Evolutionary conservation across 768 basidiomycete genomes (phyloP).

Genomic region (Lyophyllum semitale): DNA sequence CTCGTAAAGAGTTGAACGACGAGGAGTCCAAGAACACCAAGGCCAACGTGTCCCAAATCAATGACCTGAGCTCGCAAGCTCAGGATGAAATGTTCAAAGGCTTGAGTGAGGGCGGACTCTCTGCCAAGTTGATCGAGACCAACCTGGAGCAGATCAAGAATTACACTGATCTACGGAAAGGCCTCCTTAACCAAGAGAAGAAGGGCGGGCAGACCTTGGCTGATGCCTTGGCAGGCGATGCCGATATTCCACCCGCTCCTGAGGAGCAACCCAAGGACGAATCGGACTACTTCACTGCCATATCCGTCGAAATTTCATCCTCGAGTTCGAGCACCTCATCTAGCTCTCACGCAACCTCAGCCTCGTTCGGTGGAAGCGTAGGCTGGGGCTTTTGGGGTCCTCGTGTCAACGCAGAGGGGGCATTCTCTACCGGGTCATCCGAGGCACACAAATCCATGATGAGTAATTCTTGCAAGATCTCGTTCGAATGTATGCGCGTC

Average conservation of each 20-base stretch:
- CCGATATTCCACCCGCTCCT: neutral
- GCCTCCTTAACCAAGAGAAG: too few relatives aligned
- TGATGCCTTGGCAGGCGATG: neutral
- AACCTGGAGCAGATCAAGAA: neutral
- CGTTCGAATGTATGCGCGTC: constrained; percentile 9
- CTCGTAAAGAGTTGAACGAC: neutral
- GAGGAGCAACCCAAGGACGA: neutral
- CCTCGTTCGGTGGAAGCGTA: constrained; percentile 4
- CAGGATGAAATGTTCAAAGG: neutral
- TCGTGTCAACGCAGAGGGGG: neutral
- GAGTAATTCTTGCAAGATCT: neutral
- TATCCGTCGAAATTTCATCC: neutral
- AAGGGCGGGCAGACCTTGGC: neutral
- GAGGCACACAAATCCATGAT: neutral
- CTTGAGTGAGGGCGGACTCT: neutral
- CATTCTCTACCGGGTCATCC: neutral
- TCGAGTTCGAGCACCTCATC: neutral
- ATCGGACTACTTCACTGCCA: constrained; percentile 4
- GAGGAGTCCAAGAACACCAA: neutral
- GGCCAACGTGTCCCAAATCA: neutral
- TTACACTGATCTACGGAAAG: neutral
- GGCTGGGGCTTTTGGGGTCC: neutral
- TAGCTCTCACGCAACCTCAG: neutral
- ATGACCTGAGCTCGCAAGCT: neutral
- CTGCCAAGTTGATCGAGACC: neutral